Base-by-base conservation (phyloP, 2,329 filamentous ascomycete species). In the Aspergillus sp. region DNA sequence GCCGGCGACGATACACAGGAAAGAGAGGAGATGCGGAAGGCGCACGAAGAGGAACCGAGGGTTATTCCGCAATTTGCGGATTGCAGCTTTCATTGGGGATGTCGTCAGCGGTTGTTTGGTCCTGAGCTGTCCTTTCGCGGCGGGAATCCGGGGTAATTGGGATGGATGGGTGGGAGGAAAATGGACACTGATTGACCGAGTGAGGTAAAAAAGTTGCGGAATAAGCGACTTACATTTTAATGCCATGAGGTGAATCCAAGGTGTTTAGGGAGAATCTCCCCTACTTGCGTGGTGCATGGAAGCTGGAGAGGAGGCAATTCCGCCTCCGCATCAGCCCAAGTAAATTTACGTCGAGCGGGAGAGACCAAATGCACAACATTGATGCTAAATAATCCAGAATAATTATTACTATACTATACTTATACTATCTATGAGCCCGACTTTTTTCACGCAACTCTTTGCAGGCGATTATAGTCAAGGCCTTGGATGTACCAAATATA, bases 11-110 rank as follows among this genome's bases (percentile, higher is more conserved):
- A 98, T 87, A 77, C 90, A 96, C 46, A 96, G 80, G 54, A 92
- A 84, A 36, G 94, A 97, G 36, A 98, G 80, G 79, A 96, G 94
- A 14, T 92, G 91, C 46, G 94, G 93, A 18, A 96, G 79, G 78
- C 90, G 91, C n/a, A 73, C 70, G 65, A 73, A 77, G 64, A 95
- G 85, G 59, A 96, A 81, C 65, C 90, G 86, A 69, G 91, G 90
- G 75, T 96, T 90, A 76, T 87, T 87, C 72, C 92, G 89, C 71
- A 96, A 81, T 49, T 74, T 77, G 70, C 74, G 71, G 71, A 79
- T 69, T 60, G 74, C 65, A 55, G 75, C 73, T 72, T 69, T 68
- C 68, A 70, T 66, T 65, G 42, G 53, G 54, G 7, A 54, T 50
- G 36, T 12, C 58, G 62, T 71, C 54, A 71, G 65, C 56, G 24